Conservation (phyloP, 2,329 filamentous ascomycete species). For the Xylariaceae sp. region DNA sequence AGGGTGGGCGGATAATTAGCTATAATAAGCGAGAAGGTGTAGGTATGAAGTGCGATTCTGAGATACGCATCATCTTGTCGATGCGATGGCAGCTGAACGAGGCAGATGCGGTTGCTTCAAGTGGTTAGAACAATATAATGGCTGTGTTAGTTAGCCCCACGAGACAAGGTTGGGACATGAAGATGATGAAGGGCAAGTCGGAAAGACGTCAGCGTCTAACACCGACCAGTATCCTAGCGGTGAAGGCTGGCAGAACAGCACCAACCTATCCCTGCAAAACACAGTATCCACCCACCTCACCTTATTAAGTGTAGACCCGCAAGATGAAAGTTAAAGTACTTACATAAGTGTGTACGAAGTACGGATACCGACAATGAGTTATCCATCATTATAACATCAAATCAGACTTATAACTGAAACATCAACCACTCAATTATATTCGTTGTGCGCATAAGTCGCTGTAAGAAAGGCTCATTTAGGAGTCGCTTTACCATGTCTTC, state of each 20-base stretch:
- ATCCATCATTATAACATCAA: too few species aligned
- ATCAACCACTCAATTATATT: too few species aligned
- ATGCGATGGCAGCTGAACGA: slow-evolving; percentile 2
- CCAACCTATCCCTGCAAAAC: not conserved
- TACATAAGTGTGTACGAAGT: not conserved
- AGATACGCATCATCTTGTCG: slow-evolving; percentile 24
- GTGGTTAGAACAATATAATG: not conserved
- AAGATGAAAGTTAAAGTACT: too few species aligned
- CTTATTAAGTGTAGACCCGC: too few species aligned
- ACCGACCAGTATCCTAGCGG: not conserved
- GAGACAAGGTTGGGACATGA: too few species aligned
- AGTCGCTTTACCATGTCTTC: slow-evolving; percentile 30
- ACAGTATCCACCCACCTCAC: not conserved
- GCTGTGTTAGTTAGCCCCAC: not conserved
- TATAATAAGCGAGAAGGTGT: slow-evolving; percentile 20
- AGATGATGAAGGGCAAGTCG: not conserved
- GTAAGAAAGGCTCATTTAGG: not conserved
- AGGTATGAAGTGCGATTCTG: slow-evolving; percentile 3
- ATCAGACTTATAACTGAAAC: too few species aligned
- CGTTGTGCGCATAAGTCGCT: too few species aligned
- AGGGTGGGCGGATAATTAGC: slow-evolving; percentile 18
- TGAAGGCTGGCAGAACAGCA: not conserved
- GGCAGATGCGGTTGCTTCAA: not conserved
- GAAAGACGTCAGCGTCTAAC: not conserved
- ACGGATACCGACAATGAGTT: too few species aligned